These are phyloP conservation scores for Tolypocladium nubicola DNA, from an alignment of 2,329 filamentous ascomycete species.

Conservation along the genomic window DNA sequence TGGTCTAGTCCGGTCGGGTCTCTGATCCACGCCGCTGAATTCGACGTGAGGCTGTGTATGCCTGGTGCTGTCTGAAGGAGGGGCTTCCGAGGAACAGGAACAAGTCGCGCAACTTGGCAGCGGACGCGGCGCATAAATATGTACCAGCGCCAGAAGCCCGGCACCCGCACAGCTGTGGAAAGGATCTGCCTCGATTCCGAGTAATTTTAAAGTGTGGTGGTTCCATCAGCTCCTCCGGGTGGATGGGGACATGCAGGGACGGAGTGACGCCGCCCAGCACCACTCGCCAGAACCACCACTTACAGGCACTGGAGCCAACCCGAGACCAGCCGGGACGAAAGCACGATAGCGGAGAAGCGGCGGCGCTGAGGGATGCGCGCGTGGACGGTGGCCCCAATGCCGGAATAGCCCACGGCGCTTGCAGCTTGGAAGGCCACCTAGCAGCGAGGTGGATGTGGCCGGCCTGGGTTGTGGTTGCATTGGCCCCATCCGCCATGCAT, in stretches of 20 bases:
- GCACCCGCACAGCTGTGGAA: neutral
- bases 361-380: neutral
- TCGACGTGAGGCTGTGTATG: neutral
- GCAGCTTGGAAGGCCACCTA: neutral
- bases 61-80: neutral
- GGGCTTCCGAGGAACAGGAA: neutral
- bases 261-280: neutral
- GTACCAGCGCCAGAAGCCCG: neutral
- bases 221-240: neutral
- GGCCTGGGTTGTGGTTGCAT: neutral
- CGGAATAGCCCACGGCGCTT: neutral
- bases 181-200: constrained; percentile 1
- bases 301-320: neutral
- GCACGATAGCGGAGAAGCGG: neutral
- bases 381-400: neutral
- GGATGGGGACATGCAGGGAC: neutral
- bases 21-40: neutral
- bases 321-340: neutral
- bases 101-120: neutral
- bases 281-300: neutral
- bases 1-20: neutral
- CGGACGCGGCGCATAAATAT: neutral
- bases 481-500: neutral
- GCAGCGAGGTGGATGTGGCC: neutral
- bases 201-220: neutral